Evolutionary conservation across 2,329 filamentous ascomycete species (phyloP).

Genomic region (Aspergillus cejpii): DNA sequence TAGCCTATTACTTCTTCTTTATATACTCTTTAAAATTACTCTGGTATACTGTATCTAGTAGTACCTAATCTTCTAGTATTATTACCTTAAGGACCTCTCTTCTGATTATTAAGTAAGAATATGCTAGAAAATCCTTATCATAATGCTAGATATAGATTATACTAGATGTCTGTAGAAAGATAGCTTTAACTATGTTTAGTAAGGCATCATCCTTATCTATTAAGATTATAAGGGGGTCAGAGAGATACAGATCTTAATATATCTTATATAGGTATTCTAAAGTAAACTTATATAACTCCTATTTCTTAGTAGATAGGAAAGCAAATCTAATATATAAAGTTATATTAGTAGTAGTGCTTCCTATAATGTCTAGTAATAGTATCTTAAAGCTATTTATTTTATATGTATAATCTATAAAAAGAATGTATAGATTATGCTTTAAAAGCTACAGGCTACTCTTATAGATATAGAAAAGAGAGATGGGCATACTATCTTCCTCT

Average conservation of each 20-base stretch:
- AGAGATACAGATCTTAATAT: background rate
- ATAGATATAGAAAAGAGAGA: background rate
- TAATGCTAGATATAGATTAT: background rate
- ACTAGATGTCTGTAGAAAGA: background rate
- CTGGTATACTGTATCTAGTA: background rate
- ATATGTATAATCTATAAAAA: no score
- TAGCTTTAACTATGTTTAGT: no score
- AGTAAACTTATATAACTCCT: no score
- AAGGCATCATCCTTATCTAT: background rate
- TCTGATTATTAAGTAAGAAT: background rate
- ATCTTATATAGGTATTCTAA: background rate
- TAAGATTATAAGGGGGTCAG: background rate
- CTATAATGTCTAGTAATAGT: no score
- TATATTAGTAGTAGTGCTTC: background rate
- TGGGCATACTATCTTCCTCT: background rate
- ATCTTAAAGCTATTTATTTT: no score
- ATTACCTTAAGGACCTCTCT: background rate
- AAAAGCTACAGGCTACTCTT: background rate
- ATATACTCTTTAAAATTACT: background rate
- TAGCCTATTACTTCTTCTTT: background rate
- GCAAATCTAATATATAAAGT: background rate
- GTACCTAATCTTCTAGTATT: background rate
- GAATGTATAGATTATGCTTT: background rate
- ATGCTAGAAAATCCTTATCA: background rate
- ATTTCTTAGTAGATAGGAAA: background rate